Evolutionary conservation across 2,329 filamentous ascomycete species (phyloP), one percentile per base, ranked within the genome.

Genomic region (Cladorrhinum sp.): DNA sequence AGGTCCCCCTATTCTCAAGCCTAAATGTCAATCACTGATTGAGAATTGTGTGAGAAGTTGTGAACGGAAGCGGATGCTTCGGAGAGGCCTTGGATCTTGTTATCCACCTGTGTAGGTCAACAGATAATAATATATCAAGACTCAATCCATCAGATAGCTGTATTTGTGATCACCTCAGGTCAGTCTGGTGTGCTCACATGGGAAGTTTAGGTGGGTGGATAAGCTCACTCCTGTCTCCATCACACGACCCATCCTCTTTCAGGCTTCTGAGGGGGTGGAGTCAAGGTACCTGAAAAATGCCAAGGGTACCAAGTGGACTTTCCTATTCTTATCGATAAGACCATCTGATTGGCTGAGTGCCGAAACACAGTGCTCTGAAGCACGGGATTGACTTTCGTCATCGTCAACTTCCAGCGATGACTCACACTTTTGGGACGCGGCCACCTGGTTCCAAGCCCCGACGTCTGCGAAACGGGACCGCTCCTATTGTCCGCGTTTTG

Each of bases 111-210:
- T 4, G 26, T 9, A 28, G 26, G 33, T 16, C 33, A 36, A 36
- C 26, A 28, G 26, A 9, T 36, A n/a, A 16, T 16, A 16, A 10
- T 36, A 36, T 36, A 36, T 16, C 33, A 36, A 36, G 26, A 5
- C 12, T 36, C 33, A 65, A 58, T 61, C 58, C 63, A 36, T 65
- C 58, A 54, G 59, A 36, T 16, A 30, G 61, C 57, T 65, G 60
- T 59, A 62, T 65, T 64, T 59, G 64, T 59, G 62, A 64, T 56
- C 62, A 64, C n/a, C 10, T 18, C n/a, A n/a, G n/a, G n/a, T n/a
- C n/a, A n/a, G 18, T 18, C 42, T 46, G 26, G 26, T 28, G 26
- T 28, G 42, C 42, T 46, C 42, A 46, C 42, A 46, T 46, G 42
- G 42, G 16, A 16, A 46, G 33, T 36, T 36, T 3, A 12, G 8